These are phyloP conservation scores for Gossypium ekmanianum DNA, from an alignment of 345 rosid species.

Conservation along the genomic window DNA sequence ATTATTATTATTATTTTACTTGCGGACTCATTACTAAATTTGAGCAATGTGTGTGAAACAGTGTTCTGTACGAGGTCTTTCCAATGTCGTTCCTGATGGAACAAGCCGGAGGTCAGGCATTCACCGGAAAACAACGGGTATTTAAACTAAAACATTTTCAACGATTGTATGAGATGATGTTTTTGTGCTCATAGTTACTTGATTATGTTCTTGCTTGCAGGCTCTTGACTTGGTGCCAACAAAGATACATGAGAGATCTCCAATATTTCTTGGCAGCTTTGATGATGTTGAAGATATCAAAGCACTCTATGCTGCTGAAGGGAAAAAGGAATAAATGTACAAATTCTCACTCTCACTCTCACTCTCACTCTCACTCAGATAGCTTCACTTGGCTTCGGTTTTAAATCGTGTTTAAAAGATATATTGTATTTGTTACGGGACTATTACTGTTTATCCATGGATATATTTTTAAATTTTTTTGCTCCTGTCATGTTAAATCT, in stretches of 20 bases:
- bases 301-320: constrained; percentile 70
- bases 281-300: constrained; percentile 94
- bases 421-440: background rate
- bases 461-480: background rate
- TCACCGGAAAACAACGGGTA: constrained; percentile 89
- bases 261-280: constrained; percentile 89
- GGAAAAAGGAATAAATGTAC: constrained; percentile 30
- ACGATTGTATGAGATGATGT: too few species aligned
- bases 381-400: constrained; percentile 1
- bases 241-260: constrained; percentile 84
- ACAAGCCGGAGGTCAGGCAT: constrained; percentile 96
- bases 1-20: too few species aligned
- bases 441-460: background rate
- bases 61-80: constrained; percentile 94
- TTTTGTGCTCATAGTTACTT: background rate
- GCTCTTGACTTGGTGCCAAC: constrained; percentile 76
- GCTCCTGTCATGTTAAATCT: too few species aligned
- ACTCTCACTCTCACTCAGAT: background rate
- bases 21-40: background rate
- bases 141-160: too few species aligned
- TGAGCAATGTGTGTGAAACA: constrained; percentile 24
- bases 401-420: background rate
- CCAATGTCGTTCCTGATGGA: constrained; percentile 98
- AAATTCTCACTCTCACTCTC: background rate
- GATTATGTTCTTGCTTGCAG: constrained; percentile 32